Evolutionary conservation across 73 alveolate genomes (phyloP).

Genomic region (Stentor roeselii): DNA sequence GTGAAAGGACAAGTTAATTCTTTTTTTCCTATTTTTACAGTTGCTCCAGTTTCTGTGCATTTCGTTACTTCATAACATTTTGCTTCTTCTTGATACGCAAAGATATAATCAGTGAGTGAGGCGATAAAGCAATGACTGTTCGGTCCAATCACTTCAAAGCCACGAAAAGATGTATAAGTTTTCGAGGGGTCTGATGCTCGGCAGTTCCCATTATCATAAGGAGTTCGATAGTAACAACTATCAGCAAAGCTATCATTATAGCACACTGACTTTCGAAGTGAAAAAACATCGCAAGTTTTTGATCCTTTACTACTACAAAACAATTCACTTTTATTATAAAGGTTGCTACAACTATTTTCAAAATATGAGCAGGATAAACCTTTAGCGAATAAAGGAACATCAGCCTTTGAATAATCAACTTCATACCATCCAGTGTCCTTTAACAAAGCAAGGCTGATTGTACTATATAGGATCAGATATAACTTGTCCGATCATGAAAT

Average conservation of each 20-base stretch:
- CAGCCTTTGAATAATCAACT: not conserved
- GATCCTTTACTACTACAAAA: not conserved
- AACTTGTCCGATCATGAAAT: slow-evolving; percentile 36
- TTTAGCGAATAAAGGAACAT: not conserved
- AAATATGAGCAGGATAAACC: not conserved
- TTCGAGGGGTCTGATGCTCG: not conserved
- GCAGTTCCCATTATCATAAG: not conserved
- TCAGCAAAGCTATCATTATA: not conserved
- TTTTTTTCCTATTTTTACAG: not conserved
- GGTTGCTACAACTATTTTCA: not conserved
- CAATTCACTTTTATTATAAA: not conserved
- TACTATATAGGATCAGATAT: slow-evolving; percentile 32
- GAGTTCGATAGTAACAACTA: not conserved
- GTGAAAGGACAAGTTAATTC: not conserved
- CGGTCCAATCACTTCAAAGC: not conserved
- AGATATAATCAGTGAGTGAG: not conserved
- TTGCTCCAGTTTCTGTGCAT: not conserved
- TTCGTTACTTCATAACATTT: not conserved
- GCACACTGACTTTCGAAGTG: not conserved
- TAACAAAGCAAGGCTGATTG: slow-evolving; percentile 52
- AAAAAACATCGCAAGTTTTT: not conserved
- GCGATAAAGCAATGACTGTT: not conserved
- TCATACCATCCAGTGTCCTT: slow-evolving; percentile 54
- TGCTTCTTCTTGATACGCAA: too few species aligned
- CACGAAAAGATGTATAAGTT: not conserved